phyloP scores from a whole-genome alignment of 2,329 filamentous ascomycete genomes.

The Pseudocercospora musae region DNA sequence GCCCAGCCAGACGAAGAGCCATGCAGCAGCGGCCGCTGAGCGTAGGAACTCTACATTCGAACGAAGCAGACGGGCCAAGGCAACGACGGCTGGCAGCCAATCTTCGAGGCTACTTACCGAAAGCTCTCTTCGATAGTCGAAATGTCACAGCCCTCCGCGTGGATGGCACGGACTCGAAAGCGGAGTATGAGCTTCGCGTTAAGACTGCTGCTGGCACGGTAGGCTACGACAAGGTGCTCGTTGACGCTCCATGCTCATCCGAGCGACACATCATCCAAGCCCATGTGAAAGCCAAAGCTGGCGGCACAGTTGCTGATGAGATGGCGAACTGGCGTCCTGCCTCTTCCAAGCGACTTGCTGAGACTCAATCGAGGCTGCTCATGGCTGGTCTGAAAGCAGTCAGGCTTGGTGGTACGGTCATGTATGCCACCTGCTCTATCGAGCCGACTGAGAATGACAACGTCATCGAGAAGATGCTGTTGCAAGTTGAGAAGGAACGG shows the following conservation, averaged over 20 bases:
- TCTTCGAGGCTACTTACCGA: slow-evolving; percentile 26
- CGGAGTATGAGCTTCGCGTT: slow-evolving; percentile 27
- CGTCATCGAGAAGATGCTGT: slow-evolving; percentile 38
- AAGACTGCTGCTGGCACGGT: slow-evolving; percentile 32
- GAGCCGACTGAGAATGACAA: slow-evolving; percentile 42
- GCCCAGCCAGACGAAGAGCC: slow-evolving; percentile 16
- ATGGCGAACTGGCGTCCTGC: slow-evolving; percentile 39
- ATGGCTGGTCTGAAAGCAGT: slow-evolving; percentile 38
- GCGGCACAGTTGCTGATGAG: slow-evolving; percentile 36
- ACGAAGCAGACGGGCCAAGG: slow-evolving; percentile 36
- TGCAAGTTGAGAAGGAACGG: slow-evolving; percentile 37
- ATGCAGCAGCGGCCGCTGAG: slow-evolving; percentile 7
- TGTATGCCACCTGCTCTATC: slow-evolving; percentile 44
- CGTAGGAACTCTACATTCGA: slow-evolving; percentile 38
- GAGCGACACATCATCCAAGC: slow-evolving; percentile 41
- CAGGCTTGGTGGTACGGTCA: slow-evolving; percentile 36
- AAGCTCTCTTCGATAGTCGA: slow-evolving; percentile 17
- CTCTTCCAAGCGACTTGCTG: slow-evolving; percentile 37
- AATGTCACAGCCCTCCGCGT: slow-evolving; percentile 25
- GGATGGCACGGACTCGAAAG: slow-evolving; percentile 22
- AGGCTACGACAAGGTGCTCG: slow-evolving; percentile 41
- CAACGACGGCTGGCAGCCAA: slow-evolving; percentile 35
- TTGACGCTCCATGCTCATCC: slow-evolving; percentile 43
- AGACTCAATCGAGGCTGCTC: slow-evolving; percentile 36
- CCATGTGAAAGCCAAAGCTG: slow-evolving; percentile 30